Evolutionary conservation across 805 yeast species (phyloP).

Genomic region (Kuraishia capsulata): DNA sequence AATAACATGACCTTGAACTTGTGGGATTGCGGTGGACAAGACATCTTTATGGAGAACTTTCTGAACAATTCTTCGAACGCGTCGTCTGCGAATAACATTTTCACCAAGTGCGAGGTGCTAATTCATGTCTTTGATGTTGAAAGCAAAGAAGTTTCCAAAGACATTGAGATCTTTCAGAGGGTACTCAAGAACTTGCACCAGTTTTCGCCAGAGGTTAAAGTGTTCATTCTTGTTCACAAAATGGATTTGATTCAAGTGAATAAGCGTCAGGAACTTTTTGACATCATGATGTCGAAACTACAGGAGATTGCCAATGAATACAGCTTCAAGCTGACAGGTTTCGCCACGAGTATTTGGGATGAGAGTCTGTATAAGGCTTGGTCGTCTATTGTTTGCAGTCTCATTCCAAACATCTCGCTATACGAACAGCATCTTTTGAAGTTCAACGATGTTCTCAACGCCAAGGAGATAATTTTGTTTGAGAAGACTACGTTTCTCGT

Average conservation of each 20-base stretch:
- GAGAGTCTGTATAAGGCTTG: conserved; percentile 94
- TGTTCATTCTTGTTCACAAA: conserved; percentile 86
- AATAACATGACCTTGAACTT: conserved; percentile 92
- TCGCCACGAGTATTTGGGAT: conserved; percentile 96
- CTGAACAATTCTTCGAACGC: conserved; percentile 16
- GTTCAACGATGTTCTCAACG: conserved; percentile 66
- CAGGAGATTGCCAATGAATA: conserved; percentile 65
- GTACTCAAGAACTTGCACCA: conserved; percentile 75
- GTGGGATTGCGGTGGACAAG: conserved; percentile 99
- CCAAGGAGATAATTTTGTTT: conserved; percentile 84
- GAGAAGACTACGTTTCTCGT: conserved; percentile 90
- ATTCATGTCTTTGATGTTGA: conserved; percentile 97
- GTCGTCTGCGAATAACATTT: conserved; percentile 80
- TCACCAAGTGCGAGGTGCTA: conserved; percentile 90
- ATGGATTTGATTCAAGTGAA: conserved; percentile 92
- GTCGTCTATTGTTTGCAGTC: conserved; percentile 91
- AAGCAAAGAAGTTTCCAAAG: conserved; percentile 83
- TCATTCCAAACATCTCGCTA: conserved; percentile 82
- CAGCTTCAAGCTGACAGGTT: conserved; percentile 63
- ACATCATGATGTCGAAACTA: conserved; percentile 74
- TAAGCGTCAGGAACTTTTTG: conserved; percentile 75
- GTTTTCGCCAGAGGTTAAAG: conserved; percentile 83
- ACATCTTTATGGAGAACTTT: conserved; percentile 91
- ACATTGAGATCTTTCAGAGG: conserved; percentile 82
- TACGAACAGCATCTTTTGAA: conserved; percentile 70